Evolutionary conservation across 1,284 basidiomycete genomes (phyloP), one percentile per base, ranked within the genome.

Genomic region (Abortiporus biennis): DNA sequence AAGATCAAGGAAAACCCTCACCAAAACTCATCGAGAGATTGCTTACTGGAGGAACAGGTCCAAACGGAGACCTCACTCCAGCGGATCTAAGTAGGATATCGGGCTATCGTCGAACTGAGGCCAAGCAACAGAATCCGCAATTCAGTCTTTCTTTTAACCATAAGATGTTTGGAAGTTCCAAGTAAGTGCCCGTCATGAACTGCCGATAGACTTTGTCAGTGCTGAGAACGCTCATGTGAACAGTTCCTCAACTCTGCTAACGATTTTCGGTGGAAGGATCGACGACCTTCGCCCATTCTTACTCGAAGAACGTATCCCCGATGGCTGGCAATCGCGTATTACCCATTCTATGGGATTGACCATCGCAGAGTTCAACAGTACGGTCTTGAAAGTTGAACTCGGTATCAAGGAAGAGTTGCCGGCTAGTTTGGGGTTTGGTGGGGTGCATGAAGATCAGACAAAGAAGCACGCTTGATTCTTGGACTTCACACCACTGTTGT

Each of bases 291-390:
- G 72, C 29, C 49, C 68, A 0, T 52, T 84, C 23, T 60, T 88
- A 27, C 57, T 68, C 3, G 78, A 88, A 32, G 85, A 88, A 50
- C 72, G 80, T 8, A 54, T 88, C 12, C 80, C 80, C 0, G 69
- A 80, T 1, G 76, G 75, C 5, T 87, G 84, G 82, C 80, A 86
- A 56, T 68, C 83, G 0, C 65, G 70, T 13, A 54, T 76, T n/a
- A 65, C 68, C 31, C 59, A 71, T 31, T 71, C 64, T 0, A 63
- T 67, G 39, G 84, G 85, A 1, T 57, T 88, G 30, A 85, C 85
- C 0, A 55, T 87, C 11, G 42, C 61, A 1, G 52, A 58, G 4
- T 81, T 85, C 66, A 80, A 87, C 51, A 34, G 38, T 2, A 78
- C 74, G 0, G 75, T 75, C 8, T 37, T 77, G 3, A 65, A 63